phyloP scores from a whole-genome alignment of 768 basidiomycete genomes.

The Galerina sulciceps region DNA sequence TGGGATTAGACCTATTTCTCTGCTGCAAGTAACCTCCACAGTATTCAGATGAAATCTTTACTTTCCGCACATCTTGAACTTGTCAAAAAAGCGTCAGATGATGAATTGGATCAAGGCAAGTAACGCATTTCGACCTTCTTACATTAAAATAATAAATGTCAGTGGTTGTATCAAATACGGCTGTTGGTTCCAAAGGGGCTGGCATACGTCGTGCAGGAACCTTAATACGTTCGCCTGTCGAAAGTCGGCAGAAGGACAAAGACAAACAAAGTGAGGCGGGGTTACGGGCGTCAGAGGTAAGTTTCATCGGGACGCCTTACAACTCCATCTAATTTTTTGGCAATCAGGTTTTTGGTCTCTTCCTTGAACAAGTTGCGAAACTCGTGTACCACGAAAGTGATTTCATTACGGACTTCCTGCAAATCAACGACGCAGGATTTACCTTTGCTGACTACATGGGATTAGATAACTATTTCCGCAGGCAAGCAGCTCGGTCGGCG shows the following conservation, averaged over 20 bases:
- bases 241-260: slow-evolving; percentile 62
- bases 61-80: slow-evolving; percentile 59
- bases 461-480: slow-evolving; percentile 90
- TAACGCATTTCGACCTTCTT: background rate
- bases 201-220: slow-evolving; percentile 85
- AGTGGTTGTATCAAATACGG: slow-evolving; percentile 52
- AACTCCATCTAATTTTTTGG: background rate
- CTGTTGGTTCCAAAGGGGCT: slow-evolving; percentile 50
- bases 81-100: slow-evolving; percentile 71
- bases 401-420: slow-evolving; percentile 91
- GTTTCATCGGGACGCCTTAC: background rate
- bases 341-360: slow-evolving; percentile 69
- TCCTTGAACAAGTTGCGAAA: slow-evolving; percentile 76
- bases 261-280: slow-evolving; percentile 68
- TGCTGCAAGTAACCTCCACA: slow-evolving; percentile 81
- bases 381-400: slow-evolving; percentile 84
- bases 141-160: background rate
- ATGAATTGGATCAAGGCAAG: slow-evolving; percentile 76
- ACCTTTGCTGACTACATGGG: slow-evolving; percentile 97
- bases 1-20: slow-evolving; percentile 86
- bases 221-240: slow-evolving; percentile 78
- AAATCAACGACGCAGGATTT: slow-evolving; percentile 84
- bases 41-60: slow-evolving; percentile 76
- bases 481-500: slow-evolving; percentile 81
- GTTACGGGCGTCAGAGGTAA: slow-evolving; percentile 73